Conservation (phyloP, 202 grass and related monocot genomes). For the Setaria italica region DNA sequence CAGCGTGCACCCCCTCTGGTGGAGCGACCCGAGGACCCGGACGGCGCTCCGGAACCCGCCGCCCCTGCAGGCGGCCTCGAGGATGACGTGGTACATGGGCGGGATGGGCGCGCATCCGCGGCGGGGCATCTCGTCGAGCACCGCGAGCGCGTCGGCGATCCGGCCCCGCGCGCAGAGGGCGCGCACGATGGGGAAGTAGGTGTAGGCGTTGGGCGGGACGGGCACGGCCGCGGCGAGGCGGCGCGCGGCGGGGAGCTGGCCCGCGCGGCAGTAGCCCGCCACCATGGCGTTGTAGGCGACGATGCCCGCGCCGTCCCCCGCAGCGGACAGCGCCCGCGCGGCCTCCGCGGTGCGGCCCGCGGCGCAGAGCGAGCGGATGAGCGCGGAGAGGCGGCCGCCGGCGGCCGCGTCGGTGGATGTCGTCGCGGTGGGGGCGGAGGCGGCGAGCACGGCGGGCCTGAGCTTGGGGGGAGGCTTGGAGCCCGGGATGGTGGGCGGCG, state of each 20-base stretch:
- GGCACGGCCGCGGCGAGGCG: slow-evolving; percentile 53
- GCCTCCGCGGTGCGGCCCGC: slow-evolving; percentile 56
- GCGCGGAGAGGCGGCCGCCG: slow-evolving; percentile 51
- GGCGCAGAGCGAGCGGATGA: slow-evolving; percentile 68
- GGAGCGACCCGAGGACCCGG: slow-evolving; percentile 54
- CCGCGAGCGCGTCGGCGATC: slow-evolving; percentile 53
- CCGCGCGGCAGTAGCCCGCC: slow-evolving; percentile 63
- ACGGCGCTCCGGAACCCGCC: slow-evolving; percentile 54
- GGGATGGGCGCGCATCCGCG: slow-evolving; percentile 55
- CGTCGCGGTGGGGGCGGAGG: neutral
- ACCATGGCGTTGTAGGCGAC: slow-evolving; percentile 84
- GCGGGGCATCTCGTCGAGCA: slow-evolving; percentile 66
- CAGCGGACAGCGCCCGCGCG: slow-evolving; percentile 46
- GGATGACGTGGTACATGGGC: slow-evolving; percentile 68
- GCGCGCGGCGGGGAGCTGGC: slow-evolving; percentile 54
- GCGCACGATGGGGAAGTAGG: slow-evolving; percentile 70
- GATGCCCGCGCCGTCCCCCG: slow-evolving; percentile 53
- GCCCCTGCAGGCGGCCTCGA: slow-evolving; percentile 62
- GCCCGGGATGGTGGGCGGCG: slow-evolving; percentile 40
- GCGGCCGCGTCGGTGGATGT: neutral
- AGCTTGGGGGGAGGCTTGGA: slow-evolving; percentile 29
- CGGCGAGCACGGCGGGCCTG: neutral
- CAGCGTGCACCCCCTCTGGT: slow-evolving; percentile 53
- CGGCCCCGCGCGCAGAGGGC: slow-evolving; percentile 52
- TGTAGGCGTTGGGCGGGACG: slow-evolving; percentile 68